These are phyloP conservation scores for Cubamyces lactineus DNA, from an alignment of 768 basidiomycete species.

Conservation along the genomic window DNA sequence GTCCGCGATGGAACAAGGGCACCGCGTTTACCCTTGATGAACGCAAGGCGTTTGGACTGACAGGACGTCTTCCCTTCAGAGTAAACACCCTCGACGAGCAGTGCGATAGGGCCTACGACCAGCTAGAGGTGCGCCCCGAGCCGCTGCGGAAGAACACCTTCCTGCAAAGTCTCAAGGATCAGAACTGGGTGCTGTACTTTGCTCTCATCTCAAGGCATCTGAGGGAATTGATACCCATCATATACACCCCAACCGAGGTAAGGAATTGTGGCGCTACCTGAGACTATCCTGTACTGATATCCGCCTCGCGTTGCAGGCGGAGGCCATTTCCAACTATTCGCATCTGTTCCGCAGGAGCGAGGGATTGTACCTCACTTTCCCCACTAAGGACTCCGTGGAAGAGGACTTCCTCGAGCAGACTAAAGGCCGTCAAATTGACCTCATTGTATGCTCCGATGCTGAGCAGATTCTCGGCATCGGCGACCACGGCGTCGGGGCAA, in stretches of 20 bases:
- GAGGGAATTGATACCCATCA: constrained; percentile 58
- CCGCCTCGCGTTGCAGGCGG: constrained; percentile 49
- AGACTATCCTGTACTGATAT: background rate
- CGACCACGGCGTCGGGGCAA: constrained; percentile 72
- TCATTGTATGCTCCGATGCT: constrained; percentile 83
- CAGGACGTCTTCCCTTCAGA: constrained; percentile 38
- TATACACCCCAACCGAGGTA: constrained; percentile 84
- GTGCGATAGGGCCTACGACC: constrained; percentile 71
- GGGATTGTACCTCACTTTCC: constrained; percentile 71
- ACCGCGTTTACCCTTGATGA: constrained; percentile 73
- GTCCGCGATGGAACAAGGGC: constrained; percentile 80
- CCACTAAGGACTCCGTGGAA: constrained; percentile 68
- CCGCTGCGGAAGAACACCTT: constrained; percentile 73
- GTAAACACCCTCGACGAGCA: constrained; percentile 73
- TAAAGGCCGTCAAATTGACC: constrained; percentile 63
- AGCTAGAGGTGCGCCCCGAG: constrained; percentile 46
- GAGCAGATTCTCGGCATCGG: constrained; percentile 85
- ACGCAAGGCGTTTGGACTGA: constrained; percentile 66
- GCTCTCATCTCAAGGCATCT: constrained; percentile 50
- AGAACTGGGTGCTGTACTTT: constrained; percentile 85
- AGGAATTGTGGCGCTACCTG: constrained; percentile 18
- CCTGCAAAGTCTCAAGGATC: constrained; percentile 71
- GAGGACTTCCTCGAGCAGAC: constrained; percentile 73
- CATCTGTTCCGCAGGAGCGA: constrained; percentile 81
- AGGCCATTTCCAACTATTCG: constrained; percentile 83